A percentile compares a stretch with the other conserved stretches of the same genome.
Evolutionary conservation across 192 early-diverging fungal species (phyloP).

Genomic region (Ambispora gerdemannii): DNA sequence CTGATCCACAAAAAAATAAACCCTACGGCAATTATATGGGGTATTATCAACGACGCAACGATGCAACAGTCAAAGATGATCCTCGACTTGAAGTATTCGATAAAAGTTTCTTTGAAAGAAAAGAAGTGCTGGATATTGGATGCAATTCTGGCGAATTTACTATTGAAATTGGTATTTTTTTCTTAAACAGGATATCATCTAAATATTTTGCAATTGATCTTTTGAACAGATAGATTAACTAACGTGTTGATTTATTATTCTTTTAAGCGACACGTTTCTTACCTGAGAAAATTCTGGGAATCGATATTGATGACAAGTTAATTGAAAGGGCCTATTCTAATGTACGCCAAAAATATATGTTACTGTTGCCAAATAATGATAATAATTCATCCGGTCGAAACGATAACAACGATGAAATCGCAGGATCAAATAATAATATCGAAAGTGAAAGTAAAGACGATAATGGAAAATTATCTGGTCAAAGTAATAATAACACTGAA

Average conservation of each 20-base stretch:
- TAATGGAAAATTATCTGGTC: too few relatives aligned
- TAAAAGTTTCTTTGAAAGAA: constrained; percentile 45
- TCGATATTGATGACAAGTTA: constrained; percentile 71
- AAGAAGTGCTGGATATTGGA: constrained; percentile 72
- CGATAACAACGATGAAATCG: too few relatives aligned
- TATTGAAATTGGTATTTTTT: constrained; percentile 45
- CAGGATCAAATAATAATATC: too few relatives aligned
- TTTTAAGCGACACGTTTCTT: constrained; percentile 47
- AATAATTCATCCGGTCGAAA: too few relatives aligned
- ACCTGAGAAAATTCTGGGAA: constrained; percentile 57
- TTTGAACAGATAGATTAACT: too few relatives aligned
- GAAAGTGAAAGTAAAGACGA: too few relatives aligned
- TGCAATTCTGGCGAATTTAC: constrained; percentile 72
- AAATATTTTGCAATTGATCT: too few relatives aligned
- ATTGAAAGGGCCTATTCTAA: constrained; percentile 55
- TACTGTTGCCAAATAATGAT: too few relatives aligned
- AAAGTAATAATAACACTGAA: too few relatives aligned
- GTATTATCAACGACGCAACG: not conserved
- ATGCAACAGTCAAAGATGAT: constrained; percentile 37
- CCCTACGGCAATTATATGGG: not conserved
- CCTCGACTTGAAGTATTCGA: constrained; percentile 56
- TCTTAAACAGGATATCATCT: not conserved
- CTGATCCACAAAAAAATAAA: too few relatives aligned
- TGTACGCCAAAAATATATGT: constrained; percentile 45
- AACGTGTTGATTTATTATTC: constrained; percentile 1